A percentile compares a stretch with the other conserved stretches of the same genome.
Conservation (phyloP, 2,329 filamentous ascomycete species). For the Verruconis gallopava region DNA sequence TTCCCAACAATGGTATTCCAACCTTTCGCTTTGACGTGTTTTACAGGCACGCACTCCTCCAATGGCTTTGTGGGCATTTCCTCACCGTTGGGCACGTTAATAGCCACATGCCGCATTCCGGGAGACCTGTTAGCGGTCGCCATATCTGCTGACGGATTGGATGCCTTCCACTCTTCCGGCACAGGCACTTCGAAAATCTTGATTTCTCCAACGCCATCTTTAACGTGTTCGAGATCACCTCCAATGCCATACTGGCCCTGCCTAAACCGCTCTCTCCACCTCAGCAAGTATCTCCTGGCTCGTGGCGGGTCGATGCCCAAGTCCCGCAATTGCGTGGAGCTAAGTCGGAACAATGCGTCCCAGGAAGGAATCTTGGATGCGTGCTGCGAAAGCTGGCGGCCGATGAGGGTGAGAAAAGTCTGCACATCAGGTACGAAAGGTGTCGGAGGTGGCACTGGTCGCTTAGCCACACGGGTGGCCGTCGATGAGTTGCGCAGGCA, state of each 20-base stretch:
- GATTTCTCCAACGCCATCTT: constrained; percentile 28
- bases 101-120: constrained; percentile 43
- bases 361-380: constrained; percentile 12
- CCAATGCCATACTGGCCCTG: constrained; percentile 12
- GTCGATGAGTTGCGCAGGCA: not conserved
- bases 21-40: constrained; percentile 50
- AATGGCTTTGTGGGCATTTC: constrained; percentile 44
- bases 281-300: constrained; percentile 11
- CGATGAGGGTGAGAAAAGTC: constrained; percentile 13
- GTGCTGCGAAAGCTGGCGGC: constrained; percentile 11
- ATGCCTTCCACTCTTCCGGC: constrained; percentile 17
- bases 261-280: constrained; percentile 12
- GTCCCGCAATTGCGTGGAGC: constrained; percentile 10
- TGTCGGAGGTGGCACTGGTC: constrained; percentile 12
- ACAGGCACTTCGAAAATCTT: constrained; percentile 43
- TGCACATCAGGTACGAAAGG: constrained; percentile 12
- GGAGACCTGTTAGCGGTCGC: constrained; percentile 41
- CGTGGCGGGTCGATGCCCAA: constrained; percentile 12
- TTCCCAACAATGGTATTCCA: constrained; percentile 61
- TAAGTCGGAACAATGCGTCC: constrained; percentile 12
- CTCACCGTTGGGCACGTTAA: constrained; percentile 41
- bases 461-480: constrained; percentile 4
- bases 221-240: constrained; percentile 11
- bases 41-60: constrained; percentile 41
- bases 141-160: constrained; percentile 18